Evolutionary conservation across 352 stramenopile genomes (phyloP), one percentile per base, ranked within the genome.

Genomic region (Phytopythium montanum): DNA sequence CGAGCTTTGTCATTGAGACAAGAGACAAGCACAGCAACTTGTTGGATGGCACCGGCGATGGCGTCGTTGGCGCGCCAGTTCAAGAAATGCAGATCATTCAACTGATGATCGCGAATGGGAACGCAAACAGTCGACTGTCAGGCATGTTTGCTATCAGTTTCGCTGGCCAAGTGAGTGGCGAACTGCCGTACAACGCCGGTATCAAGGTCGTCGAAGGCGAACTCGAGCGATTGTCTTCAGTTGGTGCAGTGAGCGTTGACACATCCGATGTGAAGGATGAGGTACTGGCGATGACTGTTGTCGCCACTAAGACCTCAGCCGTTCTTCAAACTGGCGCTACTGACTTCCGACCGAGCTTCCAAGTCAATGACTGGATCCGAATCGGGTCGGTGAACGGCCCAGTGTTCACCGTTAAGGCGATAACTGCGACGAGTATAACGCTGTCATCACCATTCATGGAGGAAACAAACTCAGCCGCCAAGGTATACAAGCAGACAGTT

Each of bases 41-140:
- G 34, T 76, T 98, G 6, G 73, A 96, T 53, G 94, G 88, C 0
- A 91, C 77, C 5, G 79, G 84, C n/a, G 80, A 81, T 36, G 80
- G 77, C 18, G 55, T 69, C 4, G 65, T 69, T 6, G 78, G 76
- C 0, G 69, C 68, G 1, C 92, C 94, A 2, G 53, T 85, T 5
- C 59, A 77, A 25, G 96, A 99, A 66, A 57, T 97, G 9, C 95
- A 98, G 65, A 92, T 98, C 26, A 70, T 99, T 19, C 87, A 98
- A 68, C 95, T 81, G 2, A 73, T 65, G 44, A 85, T 90, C 56
- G 45, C 67, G 0, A 49, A 49, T 3, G 72, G 54, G 23, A 63
- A 52, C 0, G 49, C 61, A n/a, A 49, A 61, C 9, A 85, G 65
- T 23, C 65, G 62, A 25, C 70, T 97, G 2, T 64, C 65, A 19